Percentiles rank a stretch among this genome's conserved stretches.
These are phyloP conservation scores for Trematosphaeria pertusa DNA, from an alignment of 2,329 filamentous ascomycete genomes.

Conservation along the genomic window DNA sequence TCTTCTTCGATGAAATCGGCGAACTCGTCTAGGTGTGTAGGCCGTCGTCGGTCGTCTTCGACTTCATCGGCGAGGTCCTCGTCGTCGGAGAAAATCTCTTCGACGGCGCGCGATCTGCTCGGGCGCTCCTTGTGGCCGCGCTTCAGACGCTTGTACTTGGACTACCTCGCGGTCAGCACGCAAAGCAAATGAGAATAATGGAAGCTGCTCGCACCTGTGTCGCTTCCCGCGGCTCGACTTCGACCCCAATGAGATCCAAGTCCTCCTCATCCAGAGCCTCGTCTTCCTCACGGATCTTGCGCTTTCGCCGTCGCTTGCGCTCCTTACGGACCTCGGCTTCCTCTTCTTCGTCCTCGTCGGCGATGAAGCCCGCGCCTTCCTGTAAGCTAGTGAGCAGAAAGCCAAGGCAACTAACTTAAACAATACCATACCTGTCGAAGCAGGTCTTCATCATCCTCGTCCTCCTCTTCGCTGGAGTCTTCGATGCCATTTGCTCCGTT, in stretches of 20 bases:
- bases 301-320: constrained; percentile 76
- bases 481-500: constrained; percentile 42
- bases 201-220: constrained; percentile 76
- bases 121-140: constrained; percentile 78
- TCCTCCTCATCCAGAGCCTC: constrained; percentile 92
- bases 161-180: constrained; percentile 56
- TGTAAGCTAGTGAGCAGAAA: constrained; percentile 48
- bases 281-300: constrained; percentile 79
- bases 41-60: constrained; percentile 48
- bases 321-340: constrained; percentile 61
- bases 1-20: constrained; percentile 95
- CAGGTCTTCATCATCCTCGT: constrained; percentile 49
- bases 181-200: too few species aligned
- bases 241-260: constrained; percentile 90
- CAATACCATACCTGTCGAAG: constrained; percentile 36
- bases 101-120: constrained; percentile 72
- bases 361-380: constrained; percentile 95
- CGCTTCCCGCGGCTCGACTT: constrained; percentile 70
- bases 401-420: background rate
- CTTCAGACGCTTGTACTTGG: constrained; percentile 96
- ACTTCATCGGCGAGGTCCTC: constrained; percentile 73
- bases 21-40: constrained; percentile 45
- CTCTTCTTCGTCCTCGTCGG: constrained; percentile 84
- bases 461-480: constrained; percentile 50
- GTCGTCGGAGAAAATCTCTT: constrained; percentile 95